phyloP scores from a whole-genome alignment of 345 rosid genomes.

The Tarenaya hassleriana region DNA sequence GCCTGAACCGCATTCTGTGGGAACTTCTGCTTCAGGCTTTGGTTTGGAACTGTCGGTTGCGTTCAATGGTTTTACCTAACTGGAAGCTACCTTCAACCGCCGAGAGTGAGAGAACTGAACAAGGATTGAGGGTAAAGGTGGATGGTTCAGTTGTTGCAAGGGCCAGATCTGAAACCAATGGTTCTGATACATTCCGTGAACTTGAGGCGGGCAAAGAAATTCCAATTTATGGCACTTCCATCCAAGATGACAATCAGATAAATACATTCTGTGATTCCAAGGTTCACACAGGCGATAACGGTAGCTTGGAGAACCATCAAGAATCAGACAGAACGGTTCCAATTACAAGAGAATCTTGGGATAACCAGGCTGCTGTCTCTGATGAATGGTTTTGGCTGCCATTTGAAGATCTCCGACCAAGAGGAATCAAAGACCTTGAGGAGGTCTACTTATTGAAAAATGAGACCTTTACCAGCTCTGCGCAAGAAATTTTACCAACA shows the following conservation, averaged over 20 bases:
- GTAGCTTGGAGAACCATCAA: background rate
- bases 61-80: constrained; percentile 38
- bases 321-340: background rate
- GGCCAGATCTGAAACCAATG: background rate
- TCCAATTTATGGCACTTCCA: constrained; percentile 22
- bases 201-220: constrained; percentile 20
- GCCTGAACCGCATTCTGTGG: constrained; percentile 48
- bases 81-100: constrained; percentile 21
- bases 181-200: no score
- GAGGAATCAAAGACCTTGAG: constrained; percentile 39
- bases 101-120: constrained; percentile 30
- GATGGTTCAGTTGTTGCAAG: background rate
- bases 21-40: constrained; percentile 53
- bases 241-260: no score
- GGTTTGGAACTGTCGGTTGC: constrained; percentile 58
- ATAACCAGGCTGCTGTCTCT: background rate
- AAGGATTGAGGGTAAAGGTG: constrained; percentile 13
- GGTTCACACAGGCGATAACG: no score
- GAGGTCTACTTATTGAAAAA: constrained; percentile 39
- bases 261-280: no score
- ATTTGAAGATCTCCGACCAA: constrained; percentile 48
- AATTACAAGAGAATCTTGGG: background rate
- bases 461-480: constrained; percentile 28
- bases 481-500: constrained; percentile 30
- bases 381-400: constrained; percentile 70